A percentile compares a stretch with the other conserved stretches of the same genome.
phyloP scores from a whole-genome alignment of 495 filamentous ascomycete genomes.

The Neurospora discreta region DNA sequence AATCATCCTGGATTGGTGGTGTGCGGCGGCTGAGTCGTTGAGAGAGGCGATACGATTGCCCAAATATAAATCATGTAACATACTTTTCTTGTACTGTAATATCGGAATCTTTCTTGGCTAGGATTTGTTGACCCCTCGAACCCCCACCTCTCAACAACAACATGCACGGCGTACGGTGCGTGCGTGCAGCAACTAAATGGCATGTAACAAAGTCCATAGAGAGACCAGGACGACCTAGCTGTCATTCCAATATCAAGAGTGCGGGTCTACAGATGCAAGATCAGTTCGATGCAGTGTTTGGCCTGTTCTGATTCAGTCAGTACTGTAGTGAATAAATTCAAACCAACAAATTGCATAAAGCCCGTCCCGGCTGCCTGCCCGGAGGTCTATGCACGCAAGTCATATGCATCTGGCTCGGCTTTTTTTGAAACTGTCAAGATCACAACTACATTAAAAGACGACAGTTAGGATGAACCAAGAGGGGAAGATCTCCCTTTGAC shows the following conservation, averaged over 20 bases:
- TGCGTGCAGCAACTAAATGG: neutral
- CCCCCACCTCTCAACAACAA: neutral
- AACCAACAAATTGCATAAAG: neutral
- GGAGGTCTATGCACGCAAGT: neutral
- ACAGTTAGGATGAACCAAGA: neutral
- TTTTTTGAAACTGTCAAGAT: neutral
- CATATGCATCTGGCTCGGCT: neutral
- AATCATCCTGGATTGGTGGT: neutral
- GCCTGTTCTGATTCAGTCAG: neutral
- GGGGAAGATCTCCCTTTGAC: neutral
- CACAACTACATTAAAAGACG: neutral
- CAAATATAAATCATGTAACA: neutral
- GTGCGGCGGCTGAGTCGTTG: neutral
- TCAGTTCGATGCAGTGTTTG: neutral
- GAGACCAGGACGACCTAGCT: neutral
- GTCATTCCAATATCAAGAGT: neutral
- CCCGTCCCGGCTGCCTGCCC: neutral
- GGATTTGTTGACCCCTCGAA: neutral
- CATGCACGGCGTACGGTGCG: neutral
- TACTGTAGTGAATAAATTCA: neutral
- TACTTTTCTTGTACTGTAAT: neutral
- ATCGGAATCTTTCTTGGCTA: neutral
- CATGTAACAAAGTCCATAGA: neutral
- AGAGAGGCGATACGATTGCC: neutral
- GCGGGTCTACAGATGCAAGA: neutral